A percentile compares a stretch with the other conserved stretches of the same genome.
phyloP scores from a whole-genome alignment of 2,329 filamentous ascomycete genomes.

The Parafenestella ontariensis region DNA sequence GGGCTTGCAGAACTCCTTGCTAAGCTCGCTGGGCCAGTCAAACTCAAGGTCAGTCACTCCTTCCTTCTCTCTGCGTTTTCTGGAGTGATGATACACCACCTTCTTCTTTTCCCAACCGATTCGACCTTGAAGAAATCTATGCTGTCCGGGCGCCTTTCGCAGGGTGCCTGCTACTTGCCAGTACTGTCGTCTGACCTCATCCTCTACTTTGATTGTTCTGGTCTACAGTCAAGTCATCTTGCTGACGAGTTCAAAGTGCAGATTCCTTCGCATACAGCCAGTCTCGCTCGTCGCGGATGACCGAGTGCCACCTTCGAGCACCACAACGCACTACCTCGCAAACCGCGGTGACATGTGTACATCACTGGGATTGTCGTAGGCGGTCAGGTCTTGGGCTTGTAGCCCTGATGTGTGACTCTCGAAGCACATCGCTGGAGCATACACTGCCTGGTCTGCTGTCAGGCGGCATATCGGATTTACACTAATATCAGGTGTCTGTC shows the following conservation, averaged over 20 bases:
- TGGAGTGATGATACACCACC: slow-evolving; percentile 76
- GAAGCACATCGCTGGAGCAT: not conserved
- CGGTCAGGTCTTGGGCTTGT: slow-evolving; percentile 25
- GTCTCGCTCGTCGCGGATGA: not conserved
- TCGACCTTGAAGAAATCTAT: slow-evolving; percentile 83
- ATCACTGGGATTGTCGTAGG: not conserved
- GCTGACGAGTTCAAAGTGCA: slow-evolving; percentile 17
- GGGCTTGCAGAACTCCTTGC: not conserved
- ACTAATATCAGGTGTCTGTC: slow-evolving; percentile 1
- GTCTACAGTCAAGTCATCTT: slow-evolving; percentile 5
- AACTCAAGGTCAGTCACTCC: slow-evolving; percentile 24
- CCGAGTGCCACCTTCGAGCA: not conserved
- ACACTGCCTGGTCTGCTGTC: not conserved
- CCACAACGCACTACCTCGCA: not conserved
- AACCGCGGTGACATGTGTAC: not conserved
- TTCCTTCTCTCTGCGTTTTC: slow-evolving; percentile 18
- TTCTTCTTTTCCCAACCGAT: slow-evolving; percentile 89
- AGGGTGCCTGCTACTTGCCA: slow-evolving; percentile 87
- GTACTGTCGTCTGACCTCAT: slow-evolving; percentile 78
- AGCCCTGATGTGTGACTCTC: not conserved
- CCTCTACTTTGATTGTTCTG: not conserved
- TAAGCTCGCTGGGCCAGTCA: not conserved
- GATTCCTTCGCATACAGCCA: not conserved
- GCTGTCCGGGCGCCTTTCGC: slow-evolving; percentile 69
- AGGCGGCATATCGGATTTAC: too few species aligned